Percentiles rank a stretch among this genome's conserved stretches.
phyloP scores from a whole-genome alignment of 441 rosid genomes.

The Populus hybrid region DNA sequence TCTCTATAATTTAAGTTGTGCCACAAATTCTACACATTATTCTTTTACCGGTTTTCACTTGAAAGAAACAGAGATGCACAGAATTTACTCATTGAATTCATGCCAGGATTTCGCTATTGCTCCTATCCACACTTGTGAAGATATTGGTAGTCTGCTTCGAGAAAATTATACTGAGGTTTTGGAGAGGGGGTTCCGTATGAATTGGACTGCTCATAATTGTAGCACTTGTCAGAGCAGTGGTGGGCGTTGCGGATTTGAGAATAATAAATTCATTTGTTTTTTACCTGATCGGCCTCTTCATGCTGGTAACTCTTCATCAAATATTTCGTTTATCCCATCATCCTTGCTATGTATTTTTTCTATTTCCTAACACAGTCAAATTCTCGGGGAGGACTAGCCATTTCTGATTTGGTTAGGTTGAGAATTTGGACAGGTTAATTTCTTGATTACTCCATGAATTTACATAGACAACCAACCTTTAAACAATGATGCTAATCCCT shows the following conservation, averaged over 20 bases:
- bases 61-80: not conserved
- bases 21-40: slow-evolving; percentile 18
- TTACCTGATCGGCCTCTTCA: slow-evolving; percentile 34
- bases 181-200: slow-evolving; percentile 47
- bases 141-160: not conserved
- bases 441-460: not conserved
- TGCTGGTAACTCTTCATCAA: slow-evolving; percentile 36
- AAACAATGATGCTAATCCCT: not conserved
- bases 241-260: slow-evolving; percentile 47
- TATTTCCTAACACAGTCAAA: not conserved
- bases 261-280: slow-evolving; percentile 42
- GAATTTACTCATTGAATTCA: slow-evolving; percentile 5
- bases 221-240: slow-evolving; percentile 38
- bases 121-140: slow-evolving; percentile 26
- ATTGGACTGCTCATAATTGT: slow-evolving; percentile 45
- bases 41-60: slow-evolving; percentile 37
- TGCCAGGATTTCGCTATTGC: slow-evolving; percentile 32
- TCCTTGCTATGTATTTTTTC: not conserved
- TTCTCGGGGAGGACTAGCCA: not conserved
- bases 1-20: slow-evolving; percentile 28
- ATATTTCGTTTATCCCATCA: not conserved
- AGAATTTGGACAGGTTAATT: not conserved
- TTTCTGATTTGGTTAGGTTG: not conserved
- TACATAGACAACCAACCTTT: no score
- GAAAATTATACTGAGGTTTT: slow-evolving; percentile 28